Evolutionary conservation across 768 basidiomycete genomes (phyloP).

Genomic region (Coprinopsis cinerea): DNA sequence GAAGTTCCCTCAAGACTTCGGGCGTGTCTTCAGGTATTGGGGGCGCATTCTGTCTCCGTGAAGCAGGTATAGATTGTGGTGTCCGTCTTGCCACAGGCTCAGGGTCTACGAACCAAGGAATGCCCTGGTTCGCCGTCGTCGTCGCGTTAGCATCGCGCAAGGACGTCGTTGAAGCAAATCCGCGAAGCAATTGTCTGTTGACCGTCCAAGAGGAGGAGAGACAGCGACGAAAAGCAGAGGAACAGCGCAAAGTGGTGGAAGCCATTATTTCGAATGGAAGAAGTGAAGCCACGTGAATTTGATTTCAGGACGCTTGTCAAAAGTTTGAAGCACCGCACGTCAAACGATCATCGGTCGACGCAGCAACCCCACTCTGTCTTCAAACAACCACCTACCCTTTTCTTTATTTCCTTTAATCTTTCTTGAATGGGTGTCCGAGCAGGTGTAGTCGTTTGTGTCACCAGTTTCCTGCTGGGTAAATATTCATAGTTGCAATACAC

Average conservation of each 20-base stretch:
- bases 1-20: slow-evolving; percentile 45
- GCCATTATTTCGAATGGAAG: neutral
- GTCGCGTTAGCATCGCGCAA: too few relatives aligned
- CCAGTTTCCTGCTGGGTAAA: slow-evolving; percentile 76
- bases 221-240: neutral
- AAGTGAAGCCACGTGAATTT: slow-evolving; percentile 3
- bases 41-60: slow-evolving; percentile 19
- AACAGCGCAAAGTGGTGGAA: slow-evolving; percentile 4
- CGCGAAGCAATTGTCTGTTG: too few relatives aligned
- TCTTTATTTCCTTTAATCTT: slow-evolving; percentile 12
- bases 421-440: slow-evolving; percentile 61
- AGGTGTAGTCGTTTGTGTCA: slow-evolving; percentile 67
- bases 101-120: slow-evolving; percentile 72
- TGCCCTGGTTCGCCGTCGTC: too few relatives aligned
- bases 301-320: slow-evolving; percentile 2
- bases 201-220: neutral
- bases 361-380: neutral
- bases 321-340: neutral
- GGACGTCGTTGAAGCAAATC: too few relatives aligned
- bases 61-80: slow-evolving; percentile 22
- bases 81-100: slow-evolving; percentile 16
- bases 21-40: slow-evolving; percentile 52
- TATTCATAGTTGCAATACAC: too few relatives aligned
- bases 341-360: neutral
- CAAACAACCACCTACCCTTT: slow-evolving; percentile 5